Conservation (phyloP, 2,329 filamentous ascomycete species). For the Penicillium frequentans region DNA sequence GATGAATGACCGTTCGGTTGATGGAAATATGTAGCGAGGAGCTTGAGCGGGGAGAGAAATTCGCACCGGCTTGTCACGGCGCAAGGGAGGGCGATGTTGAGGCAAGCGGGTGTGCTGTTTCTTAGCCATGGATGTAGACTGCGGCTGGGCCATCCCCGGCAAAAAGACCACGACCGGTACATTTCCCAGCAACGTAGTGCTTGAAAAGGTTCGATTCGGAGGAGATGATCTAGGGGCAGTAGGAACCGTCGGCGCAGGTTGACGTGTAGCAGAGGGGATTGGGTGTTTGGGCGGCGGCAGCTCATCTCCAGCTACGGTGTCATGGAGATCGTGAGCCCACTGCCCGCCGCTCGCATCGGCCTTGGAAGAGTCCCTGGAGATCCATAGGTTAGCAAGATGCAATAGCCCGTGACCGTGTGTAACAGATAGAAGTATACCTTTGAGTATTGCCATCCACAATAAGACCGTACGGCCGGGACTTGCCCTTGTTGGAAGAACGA, state of each 20-base stretch:
- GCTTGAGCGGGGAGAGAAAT: conserved; percentile 80
- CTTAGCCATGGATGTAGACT: conserved; percentile 70
- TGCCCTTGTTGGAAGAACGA: conserved; percentile 54
- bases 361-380: conserved; percentile 41
- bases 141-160: conserved; percentile 70
- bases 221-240: conserved; percentile 59
- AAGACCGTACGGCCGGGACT: conserved; percentile 57
- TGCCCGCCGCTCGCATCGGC: conserved; percentile 64
- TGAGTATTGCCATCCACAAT: conserved; percentile 45
- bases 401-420: background rate
- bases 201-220: conserved; percentile 78
- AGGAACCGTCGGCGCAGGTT: conserved; percentile 36
- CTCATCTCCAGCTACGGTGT: conserved; percentile 53
- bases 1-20: conserved; percentile 88
- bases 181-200: conserved; percentile 78
- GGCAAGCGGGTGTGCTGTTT: conserved; percentile 93
- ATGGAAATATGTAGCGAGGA: conserved; percentile 88
- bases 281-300: conserved; percentile 33
- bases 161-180: conserved; percentile 80
- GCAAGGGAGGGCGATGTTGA: conserved; percentile 88
- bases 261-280: conserved; percentile 27
- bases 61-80: conserved; percentile 93
- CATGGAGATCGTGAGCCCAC: conserved; percentile 96
- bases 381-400: conserved; percentile 22
- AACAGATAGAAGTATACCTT: conserved; percentile 37